Base-by-base conservation (phyloP, 2,329 filamentous ascomycete species). In the Nigrospora oryzae region DNA sequence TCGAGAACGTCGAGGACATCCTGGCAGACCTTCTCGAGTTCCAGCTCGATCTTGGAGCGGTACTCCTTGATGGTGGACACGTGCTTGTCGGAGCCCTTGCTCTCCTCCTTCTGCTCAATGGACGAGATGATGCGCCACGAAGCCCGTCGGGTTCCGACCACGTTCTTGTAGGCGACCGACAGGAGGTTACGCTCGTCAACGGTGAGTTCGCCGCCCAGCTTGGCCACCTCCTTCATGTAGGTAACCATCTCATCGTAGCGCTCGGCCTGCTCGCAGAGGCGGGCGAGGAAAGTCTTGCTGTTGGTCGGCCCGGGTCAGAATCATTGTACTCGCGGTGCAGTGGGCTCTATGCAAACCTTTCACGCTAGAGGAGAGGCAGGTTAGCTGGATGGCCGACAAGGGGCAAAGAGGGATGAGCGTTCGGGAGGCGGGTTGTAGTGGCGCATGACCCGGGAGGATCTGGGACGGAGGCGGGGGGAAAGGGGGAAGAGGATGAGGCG, bases 181-280 rank as follows among this genome's bases (percentile, higher is more conserved):
- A 96, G 83, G 54, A 96, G 88, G 76, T 96, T 96, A 68, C 90
- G 87, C 81, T 96, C 90, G 74, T 96, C 91, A 61, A 97, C 91
- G 55, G 83, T 84, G 63, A 91, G 84, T 72, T 90, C 86, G 62
- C 79, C 78, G 58, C 77, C 80, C 59, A 84, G 69, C 76, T 95
- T 94, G 72, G 91, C 91, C 63, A 97, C 91, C 85, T 96, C 89
- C 88, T 97, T 97, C 93, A 97, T 97, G 79, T 91, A 96, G 67
- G 84, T 89, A 62, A 97, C 91, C 91, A 97, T 97, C 77, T 97
- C 93, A 91, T 98, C 91, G 76, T 98, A 98, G 68, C 91, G 91
- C 82, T 97, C 93, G 69, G 93, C 93, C 84, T 98, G 93, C 87
- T 97, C 93, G 81, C 93, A 97, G 69, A 98, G 89, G 77, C 93